Percentiles rank a stretch among this genome's conserved stretches.
Evolutionary conservation across 1,284 basidiomycete genomes (phyloP).

Genomic region (Leccinum subfulvum): DNA sequence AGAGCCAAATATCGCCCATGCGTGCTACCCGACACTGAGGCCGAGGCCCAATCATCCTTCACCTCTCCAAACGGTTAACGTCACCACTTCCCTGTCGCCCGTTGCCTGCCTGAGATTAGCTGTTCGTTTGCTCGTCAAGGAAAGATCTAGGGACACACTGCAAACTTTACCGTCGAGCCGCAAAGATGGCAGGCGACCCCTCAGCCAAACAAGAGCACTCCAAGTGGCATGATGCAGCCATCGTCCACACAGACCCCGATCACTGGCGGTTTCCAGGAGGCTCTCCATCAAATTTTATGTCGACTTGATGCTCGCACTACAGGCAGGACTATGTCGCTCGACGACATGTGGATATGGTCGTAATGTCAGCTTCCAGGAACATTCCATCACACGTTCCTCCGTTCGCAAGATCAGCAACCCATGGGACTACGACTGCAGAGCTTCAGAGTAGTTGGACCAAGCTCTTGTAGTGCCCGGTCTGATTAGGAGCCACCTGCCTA

Average conservation of each 20-base stretch:
- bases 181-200: background rate
- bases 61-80: constrained; percentile 7
- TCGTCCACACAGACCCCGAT: constrained; percentile 4
- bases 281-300: background rate
- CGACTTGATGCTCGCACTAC: background rate
- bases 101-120: constrained; percentile 14
- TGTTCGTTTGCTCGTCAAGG: constrained; percentile 1
- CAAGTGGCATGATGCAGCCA: background rate
- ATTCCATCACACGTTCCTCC: background rate
- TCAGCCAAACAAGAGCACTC: background rate
- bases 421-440: background rate
- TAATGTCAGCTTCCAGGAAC: background rate
- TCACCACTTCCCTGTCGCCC: constrained; percentile 13
- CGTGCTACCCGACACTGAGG: background rate
- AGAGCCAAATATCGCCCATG: background rate
- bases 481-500: background rate
- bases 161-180: background rate
- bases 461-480: background rate
- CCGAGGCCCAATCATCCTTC: background rate
- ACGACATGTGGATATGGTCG: background rate
- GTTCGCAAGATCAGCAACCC: background rate
- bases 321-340: background rate
- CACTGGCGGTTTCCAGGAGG: constrained; percentile 12
- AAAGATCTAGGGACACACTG: constrained; percentile 6
- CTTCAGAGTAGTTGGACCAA: background rate